Base-by-base conservation (phyloP, 106 monocot species). In the Dendrobium officinale region DNA sequence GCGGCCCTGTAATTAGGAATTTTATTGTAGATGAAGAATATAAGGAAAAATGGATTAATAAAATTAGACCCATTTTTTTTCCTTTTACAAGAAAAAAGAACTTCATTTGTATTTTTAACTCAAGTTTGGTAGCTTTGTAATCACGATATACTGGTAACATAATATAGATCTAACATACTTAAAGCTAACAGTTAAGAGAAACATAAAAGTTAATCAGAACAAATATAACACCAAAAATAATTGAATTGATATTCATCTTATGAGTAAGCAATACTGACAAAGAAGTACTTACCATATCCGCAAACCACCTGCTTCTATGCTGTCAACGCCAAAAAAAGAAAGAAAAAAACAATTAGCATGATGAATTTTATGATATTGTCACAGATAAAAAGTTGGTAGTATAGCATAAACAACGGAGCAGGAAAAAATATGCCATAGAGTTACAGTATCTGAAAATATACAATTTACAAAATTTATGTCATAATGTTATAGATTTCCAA, bases 231-330 rank as follows among this genome's bases (percentile, higher is more conserved):
- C 70, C 37, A 70, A 37, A 66, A 67, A 29, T 37, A 51, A 51
- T 70, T 16, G 70, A 37, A 33, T 17, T 70, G 16, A 70, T 33
- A 33, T 70, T 33, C n/a, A 22, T 61, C 70, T 70, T 15, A 13
- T 22, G 29, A 70, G 9, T 10, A 70, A 61, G 1, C 13, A 70
- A 16, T 61, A 49, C 76, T 24, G 13, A 6, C 19, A 76, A 40
- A 48, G 42, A 26, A 15, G 3, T 11, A 26, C 76, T 3, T 76
- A 76, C 76, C 76, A 76, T 76, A 42, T 76, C 49, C 6, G 48
- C 76, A 76, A 76, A 76, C 76, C 76, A 76, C 13, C 42, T 47
- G 49, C 49, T 48, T 49, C 49, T 22, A 76, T 26, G 76, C 76
- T 76, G 76, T 48, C 26, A 76, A 26, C 17, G 51, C 9, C 76